Evolutionary conservation across 768 basidiomycete genomes (phyloP), one percentile per base, ranked within the genome.

Genomic region (Leccinum disarticulatum): DNA sequence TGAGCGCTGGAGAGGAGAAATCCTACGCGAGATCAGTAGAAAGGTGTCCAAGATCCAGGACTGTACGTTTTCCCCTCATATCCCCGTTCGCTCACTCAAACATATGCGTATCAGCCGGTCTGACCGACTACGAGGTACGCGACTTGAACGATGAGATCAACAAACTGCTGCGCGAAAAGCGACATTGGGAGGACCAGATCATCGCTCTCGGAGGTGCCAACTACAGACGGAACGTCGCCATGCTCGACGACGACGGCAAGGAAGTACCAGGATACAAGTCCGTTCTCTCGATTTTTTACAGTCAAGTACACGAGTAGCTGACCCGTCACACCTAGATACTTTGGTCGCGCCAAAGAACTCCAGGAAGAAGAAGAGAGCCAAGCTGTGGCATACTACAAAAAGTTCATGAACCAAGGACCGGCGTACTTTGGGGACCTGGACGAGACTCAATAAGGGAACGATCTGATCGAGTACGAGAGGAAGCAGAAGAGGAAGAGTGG

Each of bases 11-110:
- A 78, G 96, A 70, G 96, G 95, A 58, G 96, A 98, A 74, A 93
- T 98, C 19, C 71, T 99, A 57, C 80, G 94, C 48, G 96, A 99
- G 70, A 95, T 98, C 52, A 94, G 92, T 70, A 73, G 96, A 61
- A 98, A 99, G 73, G 96, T 98, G 27, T 94, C 93, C 15, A 98
- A 98, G 76, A 98, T 98, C 50, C 96, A 99, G 74, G 96, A 99
- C 69, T 77, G 94, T 95, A 33, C 61, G 91, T 78, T 2, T 19
- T 17, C 9, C 57, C 58, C 25, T 43, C 46, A 6, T 38, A 43
- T 4, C 47, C 51, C 17, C 17, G 14, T 13, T 6, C 50, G 10
- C 15, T 57, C 19, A 22, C n/a, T 10, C 35, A 52, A 22, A 3
- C n/a, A 31, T 13, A 6, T n/a, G 22, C 19, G 2, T 28, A 3